Percentiles rank a stretch among this genome's conserved stretches.
These are phyloP conservation scores for Phlyctochytrium planicorne DNA, from an alignment of 192 early-diverging fungal genomes.

Conservation along the genomic window DNA sequence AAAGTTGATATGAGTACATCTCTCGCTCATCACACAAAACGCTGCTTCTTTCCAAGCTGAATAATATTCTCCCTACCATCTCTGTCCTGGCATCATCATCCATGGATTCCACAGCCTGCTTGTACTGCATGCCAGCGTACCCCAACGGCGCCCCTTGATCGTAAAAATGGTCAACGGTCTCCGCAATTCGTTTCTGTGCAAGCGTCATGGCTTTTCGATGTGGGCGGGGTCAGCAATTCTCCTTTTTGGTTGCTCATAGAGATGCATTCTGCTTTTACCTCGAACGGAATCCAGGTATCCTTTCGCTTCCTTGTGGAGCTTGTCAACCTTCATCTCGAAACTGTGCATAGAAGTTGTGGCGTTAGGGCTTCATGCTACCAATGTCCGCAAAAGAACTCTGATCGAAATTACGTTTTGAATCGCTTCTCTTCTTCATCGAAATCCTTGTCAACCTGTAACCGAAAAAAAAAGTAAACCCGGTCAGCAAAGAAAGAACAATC, in stretches of 20 bases:
- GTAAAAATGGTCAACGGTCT: constrained; percentile 86
- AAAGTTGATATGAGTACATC: background rate
- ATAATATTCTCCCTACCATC: constrained; percentile 58
- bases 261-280: constrained; percentile 41
- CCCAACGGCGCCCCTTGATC: constrained; percentile 77
- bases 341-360: constrained; percentile 38
- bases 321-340: constrained; percentile 79
- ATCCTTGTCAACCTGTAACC: constrained; percentile 60
- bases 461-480: background rate
- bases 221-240: too few relatives aligned
- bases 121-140: constrained; percentile 78
- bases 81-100: constrained; percentile 77
- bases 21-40: too few relatives aligned
- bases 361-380: background rate
- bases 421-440: constrained; percentile 82
- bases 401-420: constrained; percentile 53
- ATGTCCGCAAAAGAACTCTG: background rate
- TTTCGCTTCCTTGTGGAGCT: constrained; percentile 87
- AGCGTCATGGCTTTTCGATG: constrained; percentile 68
- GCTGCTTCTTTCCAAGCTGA: background rate
- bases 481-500: background rate
- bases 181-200: constrained; percentile 81
- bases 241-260: background rate
- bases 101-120: constrained; percentile 73
- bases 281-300: constrained; percentile 85